These are phyloP conservation scores for Akebia trifoliata DNA, from an alignment of 164 flowering plant species.

Conservation along the genomic window DNA sequence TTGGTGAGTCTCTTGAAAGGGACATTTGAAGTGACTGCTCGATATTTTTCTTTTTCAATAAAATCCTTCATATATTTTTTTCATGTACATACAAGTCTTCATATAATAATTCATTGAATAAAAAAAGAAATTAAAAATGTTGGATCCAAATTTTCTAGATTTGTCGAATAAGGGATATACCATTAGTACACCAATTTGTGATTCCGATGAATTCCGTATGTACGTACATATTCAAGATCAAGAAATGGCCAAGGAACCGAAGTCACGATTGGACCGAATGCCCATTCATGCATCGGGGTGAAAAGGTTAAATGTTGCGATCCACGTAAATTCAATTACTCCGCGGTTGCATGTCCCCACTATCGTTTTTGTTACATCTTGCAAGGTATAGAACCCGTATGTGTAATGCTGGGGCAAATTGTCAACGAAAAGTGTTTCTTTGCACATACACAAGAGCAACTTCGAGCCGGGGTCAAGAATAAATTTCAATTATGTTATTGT, in stretches of 20 bases:
- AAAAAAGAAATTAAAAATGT: background rate
- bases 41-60: too few species aligned
- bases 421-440: constrained; percentile 58
- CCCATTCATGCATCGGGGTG: constrained; percentile 52
- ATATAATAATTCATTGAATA: background rate
- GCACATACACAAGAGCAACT: constrained; percentile 55
- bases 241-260: constrained; percentile 25
- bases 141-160: too few species aligned
- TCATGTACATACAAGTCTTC: constrained; percentile 1
- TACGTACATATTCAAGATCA: constrained; percentile 47
- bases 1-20: too few species aligned
- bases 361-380: constrained; percentile 56
- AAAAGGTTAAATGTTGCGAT: constrained; percentile 52
- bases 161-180: too few species aligned
- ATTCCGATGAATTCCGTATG: constrained; percentile 47
- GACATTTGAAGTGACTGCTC: too few species aligned
- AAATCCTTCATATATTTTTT: too few species aligned
- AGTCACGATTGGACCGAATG: constrained; percentile 63
- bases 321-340: constrained; percentile 31
- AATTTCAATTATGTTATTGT: too few species aligned
- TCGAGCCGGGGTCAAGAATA: constrained; percentile 22
- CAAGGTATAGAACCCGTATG: constrained; percentile 48
- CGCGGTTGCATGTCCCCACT: constrained; percentile 36
- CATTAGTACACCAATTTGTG: constrained; percentile 6
- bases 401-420: constrained; percentile 47